Conservation (phyloP, 176 grass and related monocot species). For the Ensete glaucum region DNA sequence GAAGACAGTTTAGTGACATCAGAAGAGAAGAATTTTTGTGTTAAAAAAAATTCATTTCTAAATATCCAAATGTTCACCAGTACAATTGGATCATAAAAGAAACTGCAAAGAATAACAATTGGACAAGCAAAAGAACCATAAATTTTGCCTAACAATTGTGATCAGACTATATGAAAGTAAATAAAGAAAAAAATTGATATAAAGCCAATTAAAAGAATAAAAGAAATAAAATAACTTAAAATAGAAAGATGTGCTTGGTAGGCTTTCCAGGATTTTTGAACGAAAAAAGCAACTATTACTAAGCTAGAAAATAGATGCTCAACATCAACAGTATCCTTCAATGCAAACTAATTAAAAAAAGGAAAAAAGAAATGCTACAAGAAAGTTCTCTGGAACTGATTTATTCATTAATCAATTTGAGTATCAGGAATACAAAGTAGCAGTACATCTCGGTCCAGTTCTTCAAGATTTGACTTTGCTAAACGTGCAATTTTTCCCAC, state of each 20-base stretch:
- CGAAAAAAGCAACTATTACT: not conserved
- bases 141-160: not conserved
- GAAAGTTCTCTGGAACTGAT: not conserved
- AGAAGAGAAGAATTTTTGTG: too few relatives aligned
- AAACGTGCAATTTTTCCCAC: slow-evolving; percentile 72
- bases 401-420: not conserved
- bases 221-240: not conserved
- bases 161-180: too few relatives aligned
- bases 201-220: not conserved
- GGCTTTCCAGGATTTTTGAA: not conserved
- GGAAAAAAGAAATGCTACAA: not conserved
- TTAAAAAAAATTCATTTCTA: not conserved
- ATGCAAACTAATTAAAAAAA: not conserved
- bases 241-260: not conserved
- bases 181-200: not conserved
- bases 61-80: not conserved
- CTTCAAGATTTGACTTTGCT: slow-evolving; percentile 80
- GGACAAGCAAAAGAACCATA: not conserved
- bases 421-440: not conserved
- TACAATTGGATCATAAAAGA: not conserved
- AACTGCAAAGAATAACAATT: not conserved
- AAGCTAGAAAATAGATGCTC: not conserved
- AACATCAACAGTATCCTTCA: not conserved
- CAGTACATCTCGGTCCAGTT: slow-evolving; percentile 83
- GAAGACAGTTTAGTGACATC: too few relatives aligned